phyloP scores from a whole-genome alignment of 352 stramenopile species.

The Globisporangium lucens region DNA sequence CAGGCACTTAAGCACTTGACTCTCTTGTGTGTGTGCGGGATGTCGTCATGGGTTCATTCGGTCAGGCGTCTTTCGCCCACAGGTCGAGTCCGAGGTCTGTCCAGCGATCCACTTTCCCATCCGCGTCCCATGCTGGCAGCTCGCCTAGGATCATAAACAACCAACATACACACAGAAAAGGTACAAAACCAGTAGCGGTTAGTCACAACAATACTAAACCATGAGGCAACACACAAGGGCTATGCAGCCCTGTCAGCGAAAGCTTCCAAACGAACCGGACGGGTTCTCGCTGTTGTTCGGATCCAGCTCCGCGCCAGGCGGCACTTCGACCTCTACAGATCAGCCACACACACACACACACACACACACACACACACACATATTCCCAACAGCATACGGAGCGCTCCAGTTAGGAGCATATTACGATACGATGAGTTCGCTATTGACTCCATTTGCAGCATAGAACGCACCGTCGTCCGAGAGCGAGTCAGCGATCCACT shows the following conservation, averaged over 20 bases:
- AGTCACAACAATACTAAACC: background rate
- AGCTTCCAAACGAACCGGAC: conserved; percentile 22
- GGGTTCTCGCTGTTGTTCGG: conserved; percentile 51
- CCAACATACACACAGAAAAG: background rate
- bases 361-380: background rate
- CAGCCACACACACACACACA: background rate
- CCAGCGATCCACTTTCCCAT: conserved; percentile 72
- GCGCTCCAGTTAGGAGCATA: no score
- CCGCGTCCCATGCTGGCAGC: conserved; percentile 38
- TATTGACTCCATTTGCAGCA: background rate
- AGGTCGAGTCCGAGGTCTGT: conserved; percentile 75
- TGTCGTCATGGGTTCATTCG: background rate
- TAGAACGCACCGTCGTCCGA: conserved; percentile 62
- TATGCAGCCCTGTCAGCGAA: background rate
- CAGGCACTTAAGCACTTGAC: background rate
- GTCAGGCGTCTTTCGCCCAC: conserved; percentile 40
- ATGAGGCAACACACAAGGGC: background rate
- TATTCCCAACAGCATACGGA: no score
- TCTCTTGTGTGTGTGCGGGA: background rate
- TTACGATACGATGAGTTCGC: background rate
- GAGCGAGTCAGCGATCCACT: conserved; percentile 74
- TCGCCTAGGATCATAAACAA: conserved; percentile 40
- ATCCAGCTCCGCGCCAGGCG: conserved; percentile 50
- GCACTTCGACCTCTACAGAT: conserved; percentile 66
- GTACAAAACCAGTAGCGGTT: background rate